phyloP scores from a whole-genome alignment of 2,329 filamentous ascomycete species.

The Exophiala sideris region DNA sequence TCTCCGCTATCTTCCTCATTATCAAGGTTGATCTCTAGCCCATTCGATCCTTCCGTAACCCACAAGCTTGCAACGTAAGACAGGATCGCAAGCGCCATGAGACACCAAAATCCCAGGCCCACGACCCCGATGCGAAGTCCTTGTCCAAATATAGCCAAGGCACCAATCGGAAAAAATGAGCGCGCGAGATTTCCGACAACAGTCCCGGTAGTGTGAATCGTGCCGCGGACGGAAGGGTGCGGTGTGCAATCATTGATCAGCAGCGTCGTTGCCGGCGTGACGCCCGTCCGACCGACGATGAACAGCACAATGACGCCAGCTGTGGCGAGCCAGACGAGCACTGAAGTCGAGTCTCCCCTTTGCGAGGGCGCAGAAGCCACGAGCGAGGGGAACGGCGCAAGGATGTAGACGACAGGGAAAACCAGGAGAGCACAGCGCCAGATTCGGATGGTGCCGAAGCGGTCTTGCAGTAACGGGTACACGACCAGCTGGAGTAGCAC shows the following conservation, averaged over 20 bases:
- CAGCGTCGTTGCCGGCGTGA: constrained; percentile 57
- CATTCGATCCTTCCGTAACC: constrained; percentile 56
- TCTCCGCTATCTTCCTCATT: neutral
- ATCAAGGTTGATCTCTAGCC: neutral
- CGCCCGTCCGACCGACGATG: constrained; percentile 64
- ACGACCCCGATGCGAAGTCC: constrained; percentile 52
- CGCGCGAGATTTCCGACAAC: constrained; percentile 41
- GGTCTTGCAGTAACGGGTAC: constrained; percentile 64
- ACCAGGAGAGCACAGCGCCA: constrained; percentile 59
- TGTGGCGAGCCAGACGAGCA: constrained; percentile 62
- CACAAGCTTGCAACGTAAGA: constrained; percentile 58
- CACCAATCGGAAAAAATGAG: constrained; percentile 53
- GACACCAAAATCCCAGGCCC: constrained; percentile 55
- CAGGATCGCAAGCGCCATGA: constrained; percentile 51
- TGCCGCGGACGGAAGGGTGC: constrained; percentile 1
- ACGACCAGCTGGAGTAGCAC: constrained; percentile 66
- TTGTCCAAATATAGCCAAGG: constrained; percentile 52
- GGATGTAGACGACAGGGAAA: constrained; percentile 66
- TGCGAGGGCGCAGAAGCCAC: constrained; percentile 53
- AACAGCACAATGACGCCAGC: constrained; percentile 62
- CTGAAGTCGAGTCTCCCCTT: constrained; percentile 36
- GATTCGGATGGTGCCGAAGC: constrained; percentile 63
- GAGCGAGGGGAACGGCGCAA: constrained; percentile 67
- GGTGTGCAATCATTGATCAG: constrained; percentile 31
- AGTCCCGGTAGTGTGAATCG: constrained; percentile 47